phyloP scores from a whole-genome alignment of 768 basidiomycete species.

The Psilocybe cyanescens region DNA sequence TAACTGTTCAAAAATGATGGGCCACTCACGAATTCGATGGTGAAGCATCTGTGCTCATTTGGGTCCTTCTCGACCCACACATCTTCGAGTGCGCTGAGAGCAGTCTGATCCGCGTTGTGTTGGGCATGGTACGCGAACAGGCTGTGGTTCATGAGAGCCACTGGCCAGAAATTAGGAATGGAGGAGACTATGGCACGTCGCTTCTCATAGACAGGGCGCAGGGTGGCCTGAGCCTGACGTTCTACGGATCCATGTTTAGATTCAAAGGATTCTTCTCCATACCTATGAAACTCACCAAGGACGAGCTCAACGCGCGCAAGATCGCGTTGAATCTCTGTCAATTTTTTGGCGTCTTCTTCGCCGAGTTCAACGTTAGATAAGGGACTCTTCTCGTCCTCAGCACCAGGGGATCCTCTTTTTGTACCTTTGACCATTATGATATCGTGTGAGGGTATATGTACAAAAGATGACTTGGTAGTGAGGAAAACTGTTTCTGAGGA shows the following conservation, averaged over 20 bases:
- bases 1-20: not conserved
- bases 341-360: slow-evolving; percentile 73
- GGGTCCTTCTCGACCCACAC: slow-evolving; percentile 80
- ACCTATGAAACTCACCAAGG: slow-evolving; percentile 55
- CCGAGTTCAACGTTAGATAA: slow-evolving; percentile 69
- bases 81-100: slow-evolving; percentile 84
- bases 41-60: slow-evolving; percentile 79
- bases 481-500: not conserved
- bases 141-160: slow-evolving; percentile 76
- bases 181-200: slow-evolving; percentile 67
- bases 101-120: slow-evolving; percentile 78
- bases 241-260: slow-evolving; percentile 43
- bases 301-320: slow-evolving; percentile 72
- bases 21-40: slow-evolving; percentile 83
- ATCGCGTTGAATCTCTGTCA: slow-evolving; percentile 68
- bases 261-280: not conserved
- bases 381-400: slow-evolving; percentile 73
- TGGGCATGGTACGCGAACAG: slow-evolving; percentile 67
- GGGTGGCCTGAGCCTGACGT: slow-evolving; percentile 59
- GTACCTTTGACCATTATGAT: slow-evolving; percentile 49
- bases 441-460: slow-evolving; percentile 11
- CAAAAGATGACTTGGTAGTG: slow-evolving; percentile 7
- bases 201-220: slow-evolving; percentile 68
- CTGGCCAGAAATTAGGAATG: slow-evolving; percentile 86
- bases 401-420: slow-evolving; percentile 83